Conservation (phyloP, 148 eudicot genomes). For the Vaccinium macrocarpon region DNA sequence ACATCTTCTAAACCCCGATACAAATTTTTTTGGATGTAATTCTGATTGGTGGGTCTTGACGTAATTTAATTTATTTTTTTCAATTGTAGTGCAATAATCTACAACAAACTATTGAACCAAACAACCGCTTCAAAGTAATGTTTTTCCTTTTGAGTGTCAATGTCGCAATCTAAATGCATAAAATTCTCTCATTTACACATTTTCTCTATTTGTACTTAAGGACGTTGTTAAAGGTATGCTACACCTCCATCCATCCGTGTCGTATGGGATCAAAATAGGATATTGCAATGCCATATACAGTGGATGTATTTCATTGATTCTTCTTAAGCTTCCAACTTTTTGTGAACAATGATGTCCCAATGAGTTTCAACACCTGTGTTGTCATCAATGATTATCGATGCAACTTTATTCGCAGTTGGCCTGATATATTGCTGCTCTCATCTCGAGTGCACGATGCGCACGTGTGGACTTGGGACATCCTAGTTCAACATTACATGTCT, state of each 20-base stretch:
- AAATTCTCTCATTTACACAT: background rate
- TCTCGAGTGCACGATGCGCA: background rate
- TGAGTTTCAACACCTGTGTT: too few relatives aligned
- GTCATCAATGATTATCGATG: too few relatives aligned
- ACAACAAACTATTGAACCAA: conserved; percentile 15
- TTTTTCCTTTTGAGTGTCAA: background rate
- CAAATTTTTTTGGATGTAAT: background rate
- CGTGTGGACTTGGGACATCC: background rate
- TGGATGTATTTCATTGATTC: background rate
- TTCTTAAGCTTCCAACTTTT: background rate
- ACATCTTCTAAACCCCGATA: background rate
- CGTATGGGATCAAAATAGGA: background rate
- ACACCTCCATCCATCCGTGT: background rate
- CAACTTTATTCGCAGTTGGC: background rate
- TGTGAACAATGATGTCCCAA: background rate
- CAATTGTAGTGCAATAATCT: conserved; percentile 8
- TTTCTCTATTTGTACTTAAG: background rate
- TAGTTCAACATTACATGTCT: background rate
- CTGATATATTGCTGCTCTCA: background rate
- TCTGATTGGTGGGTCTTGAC: background rate
- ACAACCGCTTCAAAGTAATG: background rate
- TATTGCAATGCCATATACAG: background rate
- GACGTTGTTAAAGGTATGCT: background rate
- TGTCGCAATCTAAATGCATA: conserved; percentile 3
- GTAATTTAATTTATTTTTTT: background rate